Percentiles rank a stretch among this genome's conserved stretches.
Evolutionary conservation across 2,329 filamentous ascomycete genomes (phyloP).

Genomic region (Claviceps fusiformis): DNA sequence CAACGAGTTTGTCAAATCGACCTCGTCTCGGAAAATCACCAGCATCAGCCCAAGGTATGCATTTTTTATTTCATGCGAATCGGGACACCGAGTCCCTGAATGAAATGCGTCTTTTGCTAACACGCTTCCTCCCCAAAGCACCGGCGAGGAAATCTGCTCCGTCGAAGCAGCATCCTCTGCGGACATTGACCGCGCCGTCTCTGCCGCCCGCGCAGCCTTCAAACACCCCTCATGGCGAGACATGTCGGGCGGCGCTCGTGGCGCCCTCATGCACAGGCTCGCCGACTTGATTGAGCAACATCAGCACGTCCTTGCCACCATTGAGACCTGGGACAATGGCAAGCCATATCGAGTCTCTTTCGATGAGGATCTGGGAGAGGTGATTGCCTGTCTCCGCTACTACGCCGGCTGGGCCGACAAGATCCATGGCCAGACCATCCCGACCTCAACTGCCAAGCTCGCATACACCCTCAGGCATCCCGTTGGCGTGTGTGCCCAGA

Average conservation of each 20-base stretch:
- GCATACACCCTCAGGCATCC: conserved; percentile 65
- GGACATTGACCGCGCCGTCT: conserved; percentile 21
- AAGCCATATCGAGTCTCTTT: conserved; percentile 49
- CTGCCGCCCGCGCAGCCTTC: conserved; percentile 50
- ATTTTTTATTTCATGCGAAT: neutral
- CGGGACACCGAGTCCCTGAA: neutral
- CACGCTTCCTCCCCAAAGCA: conserved; percentile 10
- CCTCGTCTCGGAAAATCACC: conserved; percentile 39
- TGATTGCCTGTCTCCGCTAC: conserved; percentile 44
- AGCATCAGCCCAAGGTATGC: conserved; percentile 40
- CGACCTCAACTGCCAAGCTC: conserved; percentile 53
- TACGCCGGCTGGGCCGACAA: conserved; percentile 73
- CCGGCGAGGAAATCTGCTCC: conserved; percentile 18
- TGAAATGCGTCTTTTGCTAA: neutral
- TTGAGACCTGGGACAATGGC: conserved; percentile 76
- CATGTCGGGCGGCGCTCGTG: conserved; percentile 51
- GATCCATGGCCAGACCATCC: conserved; percentile 63
- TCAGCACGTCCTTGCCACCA: conserved; percentile 30
- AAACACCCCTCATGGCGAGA: conserved; percentile 56
- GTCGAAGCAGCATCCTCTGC: conserved; percentile 17
- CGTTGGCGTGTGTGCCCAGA: conserved; percentile 61
- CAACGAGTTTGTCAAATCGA: conserved; percentile 57
- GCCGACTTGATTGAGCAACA: conserved; percentile 57
- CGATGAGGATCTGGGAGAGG: conserved; percentile 47
- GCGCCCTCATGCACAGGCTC: conserved; percentile 55